Evolutionary conservation across 805 yeast species (phyloP), one percentile per base, ranked within the genome.

Genomic region (Saccharomyces mikatae): DNA sequence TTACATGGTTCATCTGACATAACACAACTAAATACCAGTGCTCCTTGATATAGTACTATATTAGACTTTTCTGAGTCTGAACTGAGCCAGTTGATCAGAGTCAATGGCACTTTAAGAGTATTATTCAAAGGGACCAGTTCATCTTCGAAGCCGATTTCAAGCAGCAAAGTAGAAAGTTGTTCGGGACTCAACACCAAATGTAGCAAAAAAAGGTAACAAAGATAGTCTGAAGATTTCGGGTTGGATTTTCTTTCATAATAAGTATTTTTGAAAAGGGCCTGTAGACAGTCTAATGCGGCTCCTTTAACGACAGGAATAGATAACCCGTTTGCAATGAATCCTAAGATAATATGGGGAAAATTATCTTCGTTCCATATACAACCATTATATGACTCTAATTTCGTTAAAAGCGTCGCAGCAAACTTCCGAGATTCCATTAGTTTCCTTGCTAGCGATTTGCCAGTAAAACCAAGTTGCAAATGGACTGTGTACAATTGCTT

Each of bases 271-370:
- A 80, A 75, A 28, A 80, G 65, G 1, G 69, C 63, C 50, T 72
- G 72, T 57, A 83, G 62, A 26, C 80, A 72, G 1, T 65, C 68
- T 41, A 79, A 61, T 0, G 87, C 75, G 0, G 74, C 67, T 5
- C 75, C 77, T 54, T 77, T 79, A n/a, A 83, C 71, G 52, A 78
- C 81, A 6, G 87, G 80, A 6, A 80, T 68, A 41, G 78, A 77
- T 47, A 85, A 65, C 0, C 89, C 90, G 62, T 79, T 82, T 2
- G 80, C 72, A 24, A 80, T 69, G 28, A 76, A 63, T 49, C 73
- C 71, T 28, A 80, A 66, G 46, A 84, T 62, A 14, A 80, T 72
- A 46, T 74, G 72, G 54, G 83, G 82, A 57, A 83, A 76, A 62
- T 79, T 82, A 1, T 70, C 67, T 21, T 62, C 62, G 0, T 74